Evolutionary conservation across 78 protist genomes (phyloP), one percentile per base, ranked within the genome.

Genomic region (Neovahlkampfia damariscottae): DNA sequence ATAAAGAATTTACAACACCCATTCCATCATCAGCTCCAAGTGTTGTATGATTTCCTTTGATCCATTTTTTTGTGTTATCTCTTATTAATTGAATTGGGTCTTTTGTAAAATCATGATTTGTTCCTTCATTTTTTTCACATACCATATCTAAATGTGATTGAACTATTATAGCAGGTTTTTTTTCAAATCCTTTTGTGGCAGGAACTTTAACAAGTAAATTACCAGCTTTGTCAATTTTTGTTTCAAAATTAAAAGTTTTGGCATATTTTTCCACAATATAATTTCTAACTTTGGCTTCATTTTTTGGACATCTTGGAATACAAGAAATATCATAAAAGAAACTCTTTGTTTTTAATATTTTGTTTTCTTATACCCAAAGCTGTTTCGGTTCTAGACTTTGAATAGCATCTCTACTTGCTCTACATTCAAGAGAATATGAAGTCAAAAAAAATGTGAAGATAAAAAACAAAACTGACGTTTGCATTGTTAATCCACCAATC

Each of bases 11-110:
- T 30, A 85, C 83, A 2, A 82, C 77, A 2, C 86, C 86, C 6
- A 40, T 40, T 27, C 86, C 86, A 30, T 82, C 69, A 72, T 82
- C 86, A 5, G 82, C 86, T 5, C 86, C 86, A 9, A 82, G 84
- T 5, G 85, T 82, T 29, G 86, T 82, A 27, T 31, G 3, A 28
- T 78, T 82, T n/a, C 87, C 86, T 38, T 2, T 79, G 6, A 82
- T 35, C 78, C 30, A 3, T 4, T 2, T 62, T 28, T 37, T 4
- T n/a, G n/a, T n/a, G n/a, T n/a, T n/a, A 2, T 70, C 59, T 8
- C 35, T 19, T n/a, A 50, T 50, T n/a, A 50, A 19, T 50, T 50
- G 62, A 50, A 50, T 50, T 19, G 62, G 62, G 19, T 50, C 34
- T 50, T 19, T n/a, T n/a, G 19, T 19, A 50, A 50, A 50, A 50